Percentiles rank a stretch among this genome's conserved stretches.
Conservation (phyloP, 192 early-diverging fungal species). For the Coemansia sp. region DNA sequence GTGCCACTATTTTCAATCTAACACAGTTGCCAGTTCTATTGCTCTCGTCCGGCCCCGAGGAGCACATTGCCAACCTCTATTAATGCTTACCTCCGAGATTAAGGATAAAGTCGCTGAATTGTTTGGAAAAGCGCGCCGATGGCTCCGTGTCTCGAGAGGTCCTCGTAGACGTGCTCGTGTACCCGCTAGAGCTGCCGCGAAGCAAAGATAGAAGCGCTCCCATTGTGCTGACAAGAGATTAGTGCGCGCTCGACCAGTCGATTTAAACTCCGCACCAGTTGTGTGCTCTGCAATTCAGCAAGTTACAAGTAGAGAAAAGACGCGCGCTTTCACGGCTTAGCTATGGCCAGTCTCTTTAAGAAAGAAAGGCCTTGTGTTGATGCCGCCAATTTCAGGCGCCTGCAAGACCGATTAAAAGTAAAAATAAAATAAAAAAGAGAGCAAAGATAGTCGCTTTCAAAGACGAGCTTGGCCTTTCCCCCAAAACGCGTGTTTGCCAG, state of each 20-base stretch:
- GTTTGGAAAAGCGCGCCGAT: slow-evolving; percentile 43
- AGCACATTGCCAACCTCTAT: not conserved
- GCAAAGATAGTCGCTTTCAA: not conserved
- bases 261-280: slow-evolving; percentile 21
- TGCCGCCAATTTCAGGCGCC: not conserved
- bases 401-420: not conserved
- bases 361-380: not conserved
- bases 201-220: slow-evolving; percentile 46
- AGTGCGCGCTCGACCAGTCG: not conserved
- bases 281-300: not conserved
- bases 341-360: not conserved
- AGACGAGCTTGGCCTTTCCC: not conserved
- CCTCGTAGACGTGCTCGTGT: slow-evolving; percentile 9
- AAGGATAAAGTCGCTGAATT: slow-evolving; percentile 51
- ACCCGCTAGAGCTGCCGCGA: slow-evolving; percentile 28
- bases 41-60: not conserved
- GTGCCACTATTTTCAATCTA: not conserved
- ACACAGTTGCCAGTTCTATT: not conserved
- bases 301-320: not conserved
- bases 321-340: not conserved
- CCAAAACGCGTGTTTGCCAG: not conserved
- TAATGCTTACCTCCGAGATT: slow-evolving; percentile 46
- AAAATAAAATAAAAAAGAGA: not conserved
- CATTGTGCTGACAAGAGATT: slow-evolving; percentile 19
- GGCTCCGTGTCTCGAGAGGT: slow-evolving; percentile 23